Evolutionary conservation across 1,284 basidiomycete genomes (phyloP).

Genomic region (Austroboletus novae-zelandiae): DNA sequence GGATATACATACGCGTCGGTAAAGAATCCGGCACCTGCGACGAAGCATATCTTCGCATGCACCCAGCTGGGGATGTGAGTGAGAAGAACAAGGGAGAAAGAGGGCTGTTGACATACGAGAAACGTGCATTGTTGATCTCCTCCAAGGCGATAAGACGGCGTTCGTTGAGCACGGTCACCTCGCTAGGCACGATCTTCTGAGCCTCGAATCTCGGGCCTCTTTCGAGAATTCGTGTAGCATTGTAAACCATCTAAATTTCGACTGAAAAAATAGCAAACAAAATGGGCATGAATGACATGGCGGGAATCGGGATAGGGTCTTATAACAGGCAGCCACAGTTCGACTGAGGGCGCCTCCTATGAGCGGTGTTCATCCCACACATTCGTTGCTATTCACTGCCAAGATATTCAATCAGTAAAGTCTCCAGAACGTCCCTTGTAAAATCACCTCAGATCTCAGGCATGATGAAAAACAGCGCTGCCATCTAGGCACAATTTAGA

Average conservation of each 20-base stretch:
- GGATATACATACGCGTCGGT: slow-evolving; percentile 17
- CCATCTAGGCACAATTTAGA: slow-evolving; percentile 7
- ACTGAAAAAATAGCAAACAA: not conserved
- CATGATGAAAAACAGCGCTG: not conserved
- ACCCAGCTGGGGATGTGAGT: slow-evolving; percentile 15
- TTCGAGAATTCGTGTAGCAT: slow-evolving; percentile 3
- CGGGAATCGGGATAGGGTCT: slow-evolving; percentile 1
- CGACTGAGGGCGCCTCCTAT: slow-evolving; percentile 7
- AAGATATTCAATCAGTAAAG: slow-evolving; percentile 1
- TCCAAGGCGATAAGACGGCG: slow-evolving; percentile 17
- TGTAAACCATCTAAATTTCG: slow-evolving; percentile 12
- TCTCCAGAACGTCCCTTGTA: slow-evolving; percentile 1
- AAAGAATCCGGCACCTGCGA: slow-evolving; percentile 25
- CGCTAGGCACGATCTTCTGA: not conserved
- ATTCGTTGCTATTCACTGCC: slow-evolving; percentile 18
- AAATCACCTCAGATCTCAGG: slow-evolving; percentile 2
- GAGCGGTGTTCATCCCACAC: slow-evolving; percentile 21
- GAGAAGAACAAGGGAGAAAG: not conserved
- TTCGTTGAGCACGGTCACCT: slow-evolving; percentile 20
- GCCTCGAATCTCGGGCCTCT: not conserved
- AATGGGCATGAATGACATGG: slow-evolving; percentile 2
- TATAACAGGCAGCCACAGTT: slow-evolving; percentile 15
- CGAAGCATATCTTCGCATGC: slow-evolving; percentile 23
- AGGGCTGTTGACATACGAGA: slow-evolving; percentile 18
- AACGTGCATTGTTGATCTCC: slow-evolving; percentile 17